Evolutionary conservation across 208 protist genomes (phyloP), one percentile per base, ranked within the genome.

Genomic region (Crithidia acanthocephali): DNA sequence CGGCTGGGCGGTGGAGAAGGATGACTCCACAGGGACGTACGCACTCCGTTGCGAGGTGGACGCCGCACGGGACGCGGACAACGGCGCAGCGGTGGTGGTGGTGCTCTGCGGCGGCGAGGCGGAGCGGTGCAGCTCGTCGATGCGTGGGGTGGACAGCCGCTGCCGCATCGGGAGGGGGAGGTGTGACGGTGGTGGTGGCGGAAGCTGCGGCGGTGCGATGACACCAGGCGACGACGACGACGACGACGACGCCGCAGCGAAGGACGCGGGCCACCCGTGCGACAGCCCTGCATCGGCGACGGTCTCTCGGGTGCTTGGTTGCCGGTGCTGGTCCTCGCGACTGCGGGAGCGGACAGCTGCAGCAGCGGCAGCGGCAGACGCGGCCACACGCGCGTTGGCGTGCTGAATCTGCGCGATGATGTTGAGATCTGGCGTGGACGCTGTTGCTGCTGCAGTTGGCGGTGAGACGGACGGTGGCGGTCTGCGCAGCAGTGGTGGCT

Each of bases 351-450:
- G 60, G 8, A 50, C 62, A 6, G 33, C 37, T 2, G 48, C 48
- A 27, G 42, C 62, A 6, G 33, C 37, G 7, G 48, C 48, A 27
- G 42, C 37, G 23, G 56, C 15, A 3, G 35, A 1, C 23, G 35
- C 61, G 32, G 28, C n/a, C 44, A 68, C 48, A 37, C 62, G 62
- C 9, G 45, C 48, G n/a, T 68, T 58, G 48, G 62, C 62, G 8
- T 56, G 48, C 4, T 58, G 62, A 27, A 68, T 68, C 27, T 23
- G 53, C 3, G 47, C 23, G 4, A 68, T 50, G 15, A 68, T 32
- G 33, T 68, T 13, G 1, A 66, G 27, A 40, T 40, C n/a, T n/a
- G n/a, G n/a, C n/a, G n/a, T 40, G 11, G 35, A 40, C 11, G 35
- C 11, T 10, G 35, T n/a, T 0, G 60, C 3, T n/a, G 45, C 5